phyloP scores from a whole-genome alignment of 2,329 filamentous ascomycete genomes.

The Fusarium sp. region DNA sequence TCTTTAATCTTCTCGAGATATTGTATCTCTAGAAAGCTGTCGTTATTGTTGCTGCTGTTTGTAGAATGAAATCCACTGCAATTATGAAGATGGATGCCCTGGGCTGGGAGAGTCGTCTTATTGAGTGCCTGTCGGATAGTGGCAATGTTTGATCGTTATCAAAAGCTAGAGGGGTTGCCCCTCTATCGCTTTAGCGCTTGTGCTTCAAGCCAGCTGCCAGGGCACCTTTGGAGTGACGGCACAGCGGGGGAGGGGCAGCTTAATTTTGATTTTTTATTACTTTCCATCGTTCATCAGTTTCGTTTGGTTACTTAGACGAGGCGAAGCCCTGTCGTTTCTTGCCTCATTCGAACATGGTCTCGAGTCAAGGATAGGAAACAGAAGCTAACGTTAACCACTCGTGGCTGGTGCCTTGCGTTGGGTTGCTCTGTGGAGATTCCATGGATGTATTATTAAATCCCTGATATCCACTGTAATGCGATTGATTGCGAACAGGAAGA shows the following conservation, averaged over 20 bases:
- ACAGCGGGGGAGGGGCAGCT: constrained; percentile 40
- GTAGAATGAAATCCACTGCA: background rate
- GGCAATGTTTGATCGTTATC: constrained; percentile 24
- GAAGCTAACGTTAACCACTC: background rate
- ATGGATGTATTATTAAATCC: constrained; percentile 18
- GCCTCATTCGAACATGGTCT: constrained; percentile 6
- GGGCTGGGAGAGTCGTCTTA: constrained; percentile 5
- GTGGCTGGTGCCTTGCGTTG: constrained; percentile 32
- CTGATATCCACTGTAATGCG: constrained; percentile 33
- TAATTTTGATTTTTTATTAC: too few species aligned
- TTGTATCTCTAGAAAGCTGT: background rate
- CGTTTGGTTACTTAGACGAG: background rate
- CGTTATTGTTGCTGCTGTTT: background rate
- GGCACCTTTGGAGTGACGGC: background rate
- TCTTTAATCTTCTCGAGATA: constrained; percentile 10
- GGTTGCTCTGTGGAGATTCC: constrained; percentile 25
- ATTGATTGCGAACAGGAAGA: constrained; percentile 33
- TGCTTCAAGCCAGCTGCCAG: constrained; percentile 5
- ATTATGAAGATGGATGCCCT: background rate
- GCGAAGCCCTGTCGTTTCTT: background rate
- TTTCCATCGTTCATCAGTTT: background rate
- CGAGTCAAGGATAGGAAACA: constrained; percentile 9
- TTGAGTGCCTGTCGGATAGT: constrained; percentile 1
- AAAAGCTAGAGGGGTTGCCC: constrained; percentile 23
- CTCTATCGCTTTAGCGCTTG: constrained; percentile 10